Percentiles rank a stretch among this genome's conserved stretches.
phyloP scores from a whole-genome alignment of 2,329 filamentous ascomycete species.

The Colletotrichum liriopes region DNA sequence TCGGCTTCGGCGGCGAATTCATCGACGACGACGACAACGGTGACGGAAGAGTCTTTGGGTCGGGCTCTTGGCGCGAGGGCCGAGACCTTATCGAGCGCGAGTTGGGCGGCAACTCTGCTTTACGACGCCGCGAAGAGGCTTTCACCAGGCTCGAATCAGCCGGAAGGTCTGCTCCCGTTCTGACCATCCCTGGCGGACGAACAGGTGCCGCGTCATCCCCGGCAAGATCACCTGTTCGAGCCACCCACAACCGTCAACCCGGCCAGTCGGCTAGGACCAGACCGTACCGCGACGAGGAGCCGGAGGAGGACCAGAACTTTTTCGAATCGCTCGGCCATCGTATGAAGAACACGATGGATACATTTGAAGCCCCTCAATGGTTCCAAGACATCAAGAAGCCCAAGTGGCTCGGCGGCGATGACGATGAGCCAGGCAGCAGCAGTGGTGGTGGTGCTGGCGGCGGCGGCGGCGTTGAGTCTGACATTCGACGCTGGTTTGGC shows the following conservation, averaged over 20 bases:
- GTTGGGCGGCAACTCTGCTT: constrained; percentile 74
- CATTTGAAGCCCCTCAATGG: constrained; percentile 86
- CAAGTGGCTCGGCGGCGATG: constrained; percentile 82
- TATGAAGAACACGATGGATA: constrained; percentile 93
- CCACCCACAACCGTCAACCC: constrained; percentile 54
- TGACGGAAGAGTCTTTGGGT: constrained; percentile 76
- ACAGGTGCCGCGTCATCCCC: constrained; percentile 52
- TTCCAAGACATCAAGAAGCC: constrained; percentile 84
- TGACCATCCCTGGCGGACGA: constrained; percentile 63
- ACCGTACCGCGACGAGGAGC: constrained; percentile 63
- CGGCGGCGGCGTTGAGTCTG: constrained; percentile 48
- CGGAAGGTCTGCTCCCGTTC: constrained; percentile 60
- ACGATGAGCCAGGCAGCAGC: constrained; percentile 53
- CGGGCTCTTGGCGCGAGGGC: constrained; percentile 92
- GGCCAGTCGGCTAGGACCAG: constrained; percentile 42
- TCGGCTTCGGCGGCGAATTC: constrained; percentile 83
- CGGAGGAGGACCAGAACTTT: constrained; percentile 83
- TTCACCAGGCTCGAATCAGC: constrained; percentile 52
- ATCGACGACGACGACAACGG: constrained; percentile 83
- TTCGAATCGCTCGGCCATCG: constrained; percentile 88
- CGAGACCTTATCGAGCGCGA: constrained; percentile 92
- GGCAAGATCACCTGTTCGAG: constrained; percentile 61
- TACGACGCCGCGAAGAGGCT: constrained; percentile 64
- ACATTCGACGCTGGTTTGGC: constrained; percentile 73
- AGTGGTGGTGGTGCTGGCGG: constrained; percentile 43